Conservation (phyloP, 345 rosid genomes). For the Abelmoschus esculentus region DNA sequence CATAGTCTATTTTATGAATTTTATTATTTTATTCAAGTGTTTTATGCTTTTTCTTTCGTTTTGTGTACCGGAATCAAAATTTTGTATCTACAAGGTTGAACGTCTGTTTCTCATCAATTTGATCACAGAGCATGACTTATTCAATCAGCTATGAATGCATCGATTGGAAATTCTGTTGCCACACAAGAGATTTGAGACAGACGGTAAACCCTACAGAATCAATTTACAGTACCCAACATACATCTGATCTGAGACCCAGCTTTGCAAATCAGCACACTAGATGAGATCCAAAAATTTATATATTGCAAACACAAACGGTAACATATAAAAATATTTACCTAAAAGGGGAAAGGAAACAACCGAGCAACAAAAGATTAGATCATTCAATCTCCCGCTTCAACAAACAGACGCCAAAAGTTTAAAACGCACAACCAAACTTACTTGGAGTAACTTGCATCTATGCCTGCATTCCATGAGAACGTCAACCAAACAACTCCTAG, state of each 20-base stretch:
- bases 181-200: background rate
- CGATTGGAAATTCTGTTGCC: background rate
- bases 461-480: background rate
- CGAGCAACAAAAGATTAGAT: conserved; percentile 4
- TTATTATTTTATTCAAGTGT: too few relatives aligned
- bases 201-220: background rate
- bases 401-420: background rate
- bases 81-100: too few relatives aligned
- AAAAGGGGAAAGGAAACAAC: conserved; percentile 9
- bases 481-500: background rate
- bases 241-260: background rate
- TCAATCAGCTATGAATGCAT: too few relatives aligned
- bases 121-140: too few relatives aligned
- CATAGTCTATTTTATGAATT: background rate
- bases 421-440: background rate
- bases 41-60: too few relatives aligned
- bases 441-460: background rate
- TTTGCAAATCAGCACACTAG: background rate
- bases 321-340: conserved; percentile 18
- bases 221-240: background rate
- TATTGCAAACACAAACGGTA: background rate
- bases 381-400: background rate
- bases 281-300: background rate
- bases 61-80: too few relatives aligned
- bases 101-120: too few relatives aligned